phyloP scores from a whole-genome alignment of 2,329 filamentous ascomycete species.

The Alternaria brassicicola region DNA sequence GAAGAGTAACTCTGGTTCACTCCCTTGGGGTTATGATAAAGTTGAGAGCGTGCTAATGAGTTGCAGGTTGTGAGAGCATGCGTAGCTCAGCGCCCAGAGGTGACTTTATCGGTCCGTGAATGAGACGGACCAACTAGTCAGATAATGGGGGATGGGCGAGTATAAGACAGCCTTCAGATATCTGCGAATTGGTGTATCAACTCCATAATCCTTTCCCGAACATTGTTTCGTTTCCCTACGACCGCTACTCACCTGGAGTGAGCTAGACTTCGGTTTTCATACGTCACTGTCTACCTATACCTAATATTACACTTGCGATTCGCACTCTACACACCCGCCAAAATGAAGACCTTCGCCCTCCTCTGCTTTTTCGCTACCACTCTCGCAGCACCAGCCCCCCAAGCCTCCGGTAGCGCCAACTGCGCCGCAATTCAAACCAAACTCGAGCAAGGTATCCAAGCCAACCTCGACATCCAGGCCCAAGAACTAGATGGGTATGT shows the following conservation, averaged over 20 bases:
- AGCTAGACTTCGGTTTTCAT: not conserved
- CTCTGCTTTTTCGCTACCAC: slow-evolving; percentile 3
- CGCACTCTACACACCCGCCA: not conserved
- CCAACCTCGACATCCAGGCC: slow-evolving; percentile 29
- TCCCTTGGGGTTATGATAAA: not conserved
- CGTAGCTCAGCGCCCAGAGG: not conserved
- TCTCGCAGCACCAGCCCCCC: slow-evolving; percentile 1
- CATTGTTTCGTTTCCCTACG: not conserved
- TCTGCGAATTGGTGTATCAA: not conserved
- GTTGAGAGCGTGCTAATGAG: not conserved
- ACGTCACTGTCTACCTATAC: not conserved
- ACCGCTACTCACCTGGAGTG: slow-evolving; percentile 5
- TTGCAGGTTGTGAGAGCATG: slow-evolving; percentile 8
- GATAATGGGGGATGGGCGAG: not conserved
- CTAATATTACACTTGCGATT: not conserved
- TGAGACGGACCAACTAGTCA: not conserved
- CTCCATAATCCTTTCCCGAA: not conserved
- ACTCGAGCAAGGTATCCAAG: slow-evolving; percentile 24
- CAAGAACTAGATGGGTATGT: slow-evolving; percentile 27
- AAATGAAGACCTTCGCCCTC: slow-evolving; percentile 16
- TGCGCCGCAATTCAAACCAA: slow-evolving; percentile 1
- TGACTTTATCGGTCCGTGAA: not conserved
- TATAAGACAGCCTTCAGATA: not conserved
- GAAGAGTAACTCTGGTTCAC: not conserved
- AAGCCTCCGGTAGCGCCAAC: not conserved